Conservation (phyloP, 805 yeast genomes). For the Scheffersomyces spartinae region DNA sequence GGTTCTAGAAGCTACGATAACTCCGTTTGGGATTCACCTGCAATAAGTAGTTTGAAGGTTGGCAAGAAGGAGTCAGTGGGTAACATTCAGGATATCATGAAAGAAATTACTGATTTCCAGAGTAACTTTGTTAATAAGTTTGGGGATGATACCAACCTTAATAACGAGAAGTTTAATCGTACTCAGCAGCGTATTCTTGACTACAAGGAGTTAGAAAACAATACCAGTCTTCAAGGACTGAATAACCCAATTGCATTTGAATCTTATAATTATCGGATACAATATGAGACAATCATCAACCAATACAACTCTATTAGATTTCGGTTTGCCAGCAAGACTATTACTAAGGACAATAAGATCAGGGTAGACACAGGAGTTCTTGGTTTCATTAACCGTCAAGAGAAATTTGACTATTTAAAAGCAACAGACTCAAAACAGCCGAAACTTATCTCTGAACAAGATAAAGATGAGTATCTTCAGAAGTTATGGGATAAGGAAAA, state of each 20-base stretch:
- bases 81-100: constrained; percentile 9
- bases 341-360: no score
- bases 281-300: constrained; percentile 22
- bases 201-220: constrained; percentile 11
- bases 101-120: constrained; percentile 20
- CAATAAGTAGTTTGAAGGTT: no score
- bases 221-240: constrained; percentile 2
- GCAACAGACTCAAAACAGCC: no score
- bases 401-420: no score
- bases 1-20: no score
- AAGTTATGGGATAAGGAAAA: no score
- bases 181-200: constrained; percentile 25
- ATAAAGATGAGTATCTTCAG: no score
- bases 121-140: constrained; percentile 15
- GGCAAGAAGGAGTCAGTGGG: no score
- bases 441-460: no score
- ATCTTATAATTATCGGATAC: constrained; percentile 16
- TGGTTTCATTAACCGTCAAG: no score
- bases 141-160: background rate
- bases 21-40: no score
- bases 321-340: constrained; percentile 14
- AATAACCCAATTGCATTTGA: background rate
- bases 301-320: constrained; percentile 27
- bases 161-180: constrained; percentile 11
- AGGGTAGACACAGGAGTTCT: no score